phyloP scores from a whole-genome alignment of 331 rosid species.

The Pyracantha coccinea region DNA sequence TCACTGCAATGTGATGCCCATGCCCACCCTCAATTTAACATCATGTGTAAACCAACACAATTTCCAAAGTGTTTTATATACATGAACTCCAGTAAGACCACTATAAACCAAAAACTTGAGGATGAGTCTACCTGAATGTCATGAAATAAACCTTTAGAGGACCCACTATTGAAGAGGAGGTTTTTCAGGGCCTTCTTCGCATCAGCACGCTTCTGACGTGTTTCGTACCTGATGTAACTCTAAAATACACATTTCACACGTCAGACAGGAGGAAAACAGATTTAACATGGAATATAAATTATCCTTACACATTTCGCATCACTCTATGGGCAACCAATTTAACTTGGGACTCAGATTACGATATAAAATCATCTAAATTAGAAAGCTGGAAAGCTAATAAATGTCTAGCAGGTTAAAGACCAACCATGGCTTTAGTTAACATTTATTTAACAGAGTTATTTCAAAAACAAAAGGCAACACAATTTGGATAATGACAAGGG shows the following conservation, averaged over 20 bases:
- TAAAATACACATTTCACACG: conserved; percentile 15
- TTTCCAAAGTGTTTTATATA: neutral
- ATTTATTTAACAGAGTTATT: neutral
- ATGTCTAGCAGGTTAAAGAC: neutral
- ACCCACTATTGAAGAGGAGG: conserved; percentile 59
- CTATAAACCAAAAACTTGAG: neutral
- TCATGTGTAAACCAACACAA: neutral
- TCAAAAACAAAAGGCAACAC: neutral
- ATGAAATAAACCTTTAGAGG: conserved; percentile 34
- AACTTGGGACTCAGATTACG: neutral
- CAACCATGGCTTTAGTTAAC: neutral
- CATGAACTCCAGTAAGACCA: neutral
- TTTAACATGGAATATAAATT: no score
- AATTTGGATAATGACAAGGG: neutral
- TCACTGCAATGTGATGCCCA: neutral
- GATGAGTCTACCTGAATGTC: conserved; percentile 30
- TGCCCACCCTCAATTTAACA: neutral
- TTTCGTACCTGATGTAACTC: conserved; percentile 46
- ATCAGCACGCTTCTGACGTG: conserved; percentile 79
- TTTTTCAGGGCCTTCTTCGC: conserved; percentile 74
- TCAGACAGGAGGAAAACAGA: neutral
- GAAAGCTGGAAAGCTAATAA: neutral
- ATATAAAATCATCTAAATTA: neutral
- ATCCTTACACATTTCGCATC: no score
- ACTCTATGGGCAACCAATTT: neutral